Evolutionary conservation across 495 filamentous ascomycete genomes (phyloP).

Genomic region (Penicillium turbatum): DNA sequence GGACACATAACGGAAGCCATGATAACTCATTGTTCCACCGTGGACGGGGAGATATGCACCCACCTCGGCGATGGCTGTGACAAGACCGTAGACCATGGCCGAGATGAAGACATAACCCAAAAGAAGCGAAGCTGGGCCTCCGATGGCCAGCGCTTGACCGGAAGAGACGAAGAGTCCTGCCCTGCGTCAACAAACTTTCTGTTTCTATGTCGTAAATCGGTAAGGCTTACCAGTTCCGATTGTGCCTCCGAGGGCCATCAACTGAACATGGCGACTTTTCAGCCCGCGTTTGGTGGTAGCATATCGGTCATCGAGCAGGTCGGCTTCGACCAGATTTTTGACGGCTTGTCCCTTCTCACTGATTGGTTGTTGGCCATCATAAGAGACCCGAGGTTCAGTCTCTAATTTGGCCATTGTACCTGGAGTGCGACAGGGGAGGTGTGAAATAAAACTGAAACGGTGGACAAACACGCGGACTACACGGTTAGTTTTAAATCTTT

Average conservation of each 20-base stretch:
- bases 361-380: neutral
- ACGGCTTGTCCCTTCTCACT: constrained; percentile 21
- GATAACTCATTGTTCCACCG: constrained; percentile 55
- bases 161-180: constrained; percentile 47
- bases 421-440: neutral
- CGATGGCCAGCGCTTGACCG: constrained; percentile 54
- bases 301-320: constrained; percentile 40
- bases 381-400: neutral
- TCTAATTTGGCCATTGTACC: constrained; percentile 8
- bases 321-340: constrained; percentile 31
- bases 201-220: neutral
- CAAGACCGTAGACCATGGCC: constrained; percentile 54
- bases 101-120: constrained; percentile 62
- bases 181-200: neutral
- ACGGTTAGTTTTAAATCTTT: neutral
- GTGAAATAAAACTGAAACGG: neutral
- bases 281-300: constrained; percentile 39
- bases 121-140: constrained; percentile 60
- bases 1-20: constrained; percentile 57
- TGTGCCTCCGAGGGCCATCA: constrained; percentile 65
- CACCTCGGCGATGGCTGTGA: constrained; percentile 62
- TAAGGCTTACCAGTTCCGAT: constrained; percentile 55
- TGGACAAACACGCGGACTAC: neutral
- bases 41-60: constrained; percentile 59
- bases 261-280: constrained; percentile 57